These are phyloP conservation scores for Tuber magnatum DNA, from an alignment of 495 filamentous ascomycete species.

Conservation along the genomic window DNA sequence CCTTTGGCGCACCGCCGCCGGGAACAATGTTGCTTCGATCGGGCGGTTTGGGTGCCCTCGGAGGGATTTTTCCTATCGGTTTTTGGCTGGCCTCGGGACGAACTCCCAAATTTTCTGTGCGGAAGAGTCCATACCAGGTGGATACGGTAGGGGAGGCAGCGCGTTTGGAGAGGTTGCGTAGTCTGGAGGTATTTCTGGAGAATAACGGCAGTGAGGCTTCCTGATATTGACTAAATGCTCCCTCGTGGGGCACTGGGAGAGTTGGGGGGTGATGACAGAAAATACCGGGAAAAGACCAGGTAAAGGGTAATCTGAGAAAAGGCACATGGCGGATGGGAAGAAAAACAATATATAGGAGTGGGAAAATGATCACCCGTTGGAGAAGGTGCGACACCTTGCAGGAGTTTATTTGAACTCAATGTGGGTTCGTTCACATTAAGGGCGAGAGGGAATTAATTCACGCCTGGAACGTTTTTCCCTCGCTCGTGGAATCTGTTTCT, in stretches of 20 bases:
- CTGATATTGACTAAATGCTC: background rate
- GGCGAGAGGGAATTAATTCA: background rate
- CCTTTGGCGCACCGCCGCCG: too few relatives aligned
- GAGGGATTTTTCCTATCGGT: background rate
- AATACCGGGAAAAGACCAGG: too few relatives aligned
- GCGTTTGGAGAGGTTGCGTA: background rate
- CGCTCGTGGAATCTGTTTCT: background rate
- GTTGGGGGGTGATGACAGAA: background rate
- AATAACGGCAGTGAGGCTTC: background rate
- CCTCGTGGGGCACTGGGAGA: background rate
- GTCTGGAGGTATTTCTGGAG: background rate
- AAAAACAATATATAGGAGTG: too few relatives aligned
- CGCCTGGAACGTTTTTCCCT: background rate
- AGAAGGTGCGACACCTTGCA: background rate
- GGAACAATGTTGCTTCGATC: too few relatives aligned
- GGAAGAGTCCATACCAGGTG: background rate
- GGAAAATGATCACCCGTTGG: background rate
- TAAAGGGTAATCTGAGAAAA: too few relatives aligned
- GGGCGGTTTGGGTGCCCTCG: too few relatives aligned
- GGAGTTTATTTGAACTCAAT: background rate
- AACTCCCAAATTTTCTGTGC: background rate
- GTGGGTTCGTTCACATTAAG: background rate
- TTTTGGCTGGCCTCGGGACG: background rate
- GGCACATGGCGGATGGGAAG: too few relatives aligned
- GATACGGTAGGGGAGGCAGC: background rate